Base-by-base conservation (phyloP, 1,139 yeast genomes). In the Nadsonia commutata region DNA sequence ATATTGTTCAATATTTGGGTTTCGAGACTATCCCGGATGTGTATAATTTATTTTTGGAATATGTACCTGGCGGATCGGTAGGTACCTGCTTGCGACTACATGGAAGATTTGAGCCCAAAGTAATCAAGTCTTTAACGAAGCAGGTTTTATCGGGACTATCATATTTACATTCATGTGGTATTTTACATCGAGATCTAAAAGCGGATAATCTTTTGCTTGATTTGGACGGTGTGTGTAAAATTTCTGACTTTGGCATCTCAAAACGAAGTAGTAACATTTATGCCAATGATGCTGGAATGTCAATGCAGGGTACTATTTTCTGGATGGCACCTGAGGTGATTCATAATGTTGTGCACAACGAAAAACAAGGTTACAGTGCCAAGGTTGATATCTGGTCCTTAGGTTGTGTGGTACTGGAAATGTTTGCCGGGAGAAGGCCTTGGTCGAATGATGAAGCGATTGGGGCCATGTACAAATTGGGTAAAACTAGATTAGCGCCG, bases 251-350 rank as follows among this genome's bases (percentile, higher is more conserved):
- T 66, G 98, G 98, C 37, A 93, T 93, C 46, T 86, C 97, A 40
- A 88, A 86, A 57, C 75, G 80, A 53, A 82, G 95, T 44, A 53
- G 66, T n/a, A 90, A 90, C 57, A 84, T 90, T 37, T 90, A 90
- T 59, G 79, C 83, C 20, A 88, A 90, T 56, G 80, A 84, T 54
- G 88, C 95, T 2, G 95, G 85, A 47, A 84, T 88, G 94, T 88
- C 97, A 13, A 82, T 81, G 90, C 95, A 93, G 62, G 99, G 99
- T 18, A 88, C 98, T 0, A 88, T 93, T 2, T 93, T 88, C 59
- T 93, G 98, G 98, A 93, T 93, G 98, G 99, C 99, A 0, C 99
- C 99, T 0, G 99, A 93, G 59, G 95, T 93, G 48, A 86, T 93
- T 45, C 85, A 83, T 56, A 79, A 79, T 52, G 78, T 76, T 36